Conservation (phyloP, 148 eudicot genomes). For the Rheum nobile region DNA sequence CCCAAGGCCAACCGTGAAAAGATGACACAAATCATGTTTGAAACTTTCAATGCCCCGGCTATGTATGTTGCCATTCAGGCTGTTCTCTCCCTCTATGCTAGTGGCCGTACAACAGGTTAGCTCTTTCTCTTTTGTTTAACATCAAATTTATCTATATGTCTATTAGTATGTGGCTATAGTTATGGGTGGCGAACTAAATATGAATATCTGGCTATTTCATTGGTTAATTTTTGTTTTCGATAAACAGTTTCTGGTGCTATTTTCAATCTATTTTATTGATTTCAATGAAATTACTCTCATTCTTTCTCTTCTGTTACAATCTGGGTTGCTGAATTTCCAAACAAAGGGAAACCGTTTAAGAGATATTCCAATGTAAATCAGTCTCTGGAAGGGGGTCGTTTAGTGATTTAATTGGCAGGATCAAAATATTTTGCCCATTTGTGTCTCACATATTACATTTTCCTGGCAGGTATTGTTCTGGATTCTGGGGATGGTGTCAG, state of each 20-base stretch:
- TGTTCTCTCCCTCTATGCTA: constrained; percentile 52
- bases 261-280: no score
- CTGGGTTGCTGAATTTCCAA: no score
- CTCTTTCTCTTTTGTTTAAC: not conserved
- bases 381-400: no score
- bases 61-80: constrained; percentile 56
- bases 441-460: not conserved
- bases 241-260: no score
- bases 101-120: constrained; percentile 50
- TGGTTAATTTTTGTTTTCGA: no score
- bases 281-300: no score
- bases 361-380: no score
- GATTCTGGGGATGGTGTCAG: constrained; percentile 50
- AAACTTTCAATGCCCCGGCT: constrained; percentile 49
- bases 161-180: no score
- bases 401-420: not conserved
- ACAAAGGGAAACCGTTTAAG: no score
- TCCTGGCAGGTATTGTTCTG: constrained; percentile 7
- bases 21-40: constrained; percentile 54
- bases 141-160: not conserved
- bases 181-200: not conserved
- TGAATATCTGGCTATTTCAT: not conserved
- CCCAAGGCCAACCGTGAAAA: constrained; percentile 50
- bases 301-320: no score
- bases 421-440: not conserved